phyloP scores from a whole-genome alignment of 169 alveolate species.

The Cryptosporidium felis region DNA sequence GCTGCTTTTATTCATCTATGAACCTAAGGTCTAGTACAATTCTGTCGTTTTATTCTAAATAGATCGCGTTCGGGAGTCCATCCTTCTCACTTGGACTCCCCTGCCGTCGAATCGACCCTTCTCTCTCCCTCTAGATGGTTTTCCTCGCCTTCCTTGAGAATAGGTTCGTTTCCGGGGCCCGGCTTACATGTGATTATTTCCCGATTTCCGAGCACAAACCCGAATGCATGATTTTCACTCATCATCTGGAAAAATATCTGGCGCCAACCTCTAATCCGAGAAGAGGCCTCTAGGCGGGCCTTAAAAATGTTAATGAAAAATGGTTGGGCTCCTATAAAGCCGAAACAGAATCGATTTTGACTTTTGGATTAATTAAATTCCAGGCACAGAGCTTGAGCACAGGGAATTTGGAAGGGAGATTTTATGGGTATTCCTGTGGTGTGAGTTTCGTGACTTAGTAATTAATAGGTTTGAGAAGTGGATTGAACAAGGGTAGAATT shows the following conservation, averaged over 20 bases:
- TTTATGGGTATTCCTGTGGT: background rate
- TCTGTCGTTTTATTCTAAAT: background rate
- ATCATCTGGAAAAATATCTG: constrained; percentile 29
- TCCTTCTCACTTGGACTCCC: no score
- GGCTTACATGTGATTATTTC: no score
- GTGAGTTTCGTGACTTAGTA: background rate
- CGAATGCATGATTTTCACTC: no score
- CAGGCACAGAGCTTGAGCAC: background rate
- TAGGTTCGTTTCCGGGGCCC: no score
- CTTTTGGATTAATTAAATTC: constrained; percentile 21
- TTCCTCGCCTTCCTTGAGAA: no score
- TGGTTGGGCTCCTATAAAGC: no score
- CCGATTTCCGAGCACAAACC: no score
- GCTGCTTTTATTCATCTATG: constrained; percentile 27
- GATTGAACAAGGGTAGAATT: no score
- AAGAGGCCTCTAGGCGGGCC: constrained; percentile 64
- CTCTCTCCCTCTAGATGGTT: no score
- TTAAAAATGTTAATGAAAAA: no score
- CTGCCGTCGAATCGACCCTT: no score
- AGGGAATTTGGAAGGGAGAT: background rate
- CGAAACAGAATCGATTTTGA: constrained; percentile 13
- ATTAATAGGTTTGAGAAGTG: background rate
- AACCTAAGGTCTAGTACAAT: constrained; percentile 12
- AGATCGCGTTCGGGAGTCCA: background rate
- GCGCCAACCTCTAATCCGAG: constrained; percentile 73